Evolutionary conservation across 2,329 filamentous ascomycete genomes (phyloP).

Genomic region (Nigrograna mackinnonii): DNA sequence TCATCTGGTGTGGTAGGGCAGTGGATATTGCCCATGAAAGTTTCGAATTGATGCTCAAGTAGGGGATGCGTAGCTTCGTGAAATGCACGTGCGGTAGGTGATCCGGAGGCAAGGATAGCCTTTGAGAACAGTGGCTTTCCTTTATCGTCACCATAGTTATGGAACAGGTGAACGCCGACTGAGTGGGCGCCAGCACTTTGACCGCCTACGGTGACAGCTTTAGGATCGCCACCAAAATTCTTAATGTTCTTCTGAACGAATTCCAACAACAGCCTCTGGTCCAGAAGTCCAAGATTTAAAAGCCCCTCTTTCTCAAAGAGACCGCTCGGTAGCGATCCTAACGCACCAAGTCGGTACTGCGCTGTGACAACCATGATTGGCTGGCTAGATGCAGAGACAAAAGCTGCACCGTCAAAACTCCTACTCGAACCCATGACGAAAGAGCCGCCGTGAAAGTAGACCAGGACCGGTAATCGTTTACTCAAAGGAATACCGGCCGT

Average conservation of each 20-base stretch:
- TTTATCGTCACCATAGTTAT: constrained; percentile 36
- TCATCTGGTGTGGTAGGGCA: constrained; percentile 31
- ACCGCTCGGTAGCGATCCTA: constrained; percentile 36
- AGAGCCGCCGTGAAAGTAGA: constrained; percentile 33
- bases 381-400: constrained; percentile 31
- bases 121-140: constrained; percentile 35
- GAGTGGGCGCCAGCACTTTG: constrained; percentile 45
- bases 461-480: constrained; percentile 33
- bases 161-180: constrained; percentile 39
- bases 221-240: constrained; percentile 43
- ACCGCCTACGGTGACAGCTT: constrained; percentile 44
- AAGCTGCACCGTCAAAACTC: constrained; percentile 37
- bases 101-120: constrained; percentile 37
- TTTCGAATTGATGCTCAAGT: constrained; percentile 30
- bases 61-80: constrained; percentile 33
- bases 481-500: constrained; percentile 26
- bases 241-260: constrained; percentile 45
- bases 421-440: constrained; percentile 32
- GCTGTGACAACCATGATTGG: constrained; percentile 38
- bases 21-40: constrained; percentile 33
- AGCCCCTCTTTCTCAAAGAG: constrained; percentile 37
- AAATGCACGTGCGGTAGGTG: constrained; percentile 39
- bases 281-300: constrained; percentile 36
- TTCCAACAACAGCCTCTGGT: constrained; percentile 35
- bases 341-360: constrained; percentile 38